These are phyloP conservation scores for Trichophyton mentagrophytes DNA, from an alignment of 2,329 filamentous ascomycete species.

Conservation along the genomic window DNA sequence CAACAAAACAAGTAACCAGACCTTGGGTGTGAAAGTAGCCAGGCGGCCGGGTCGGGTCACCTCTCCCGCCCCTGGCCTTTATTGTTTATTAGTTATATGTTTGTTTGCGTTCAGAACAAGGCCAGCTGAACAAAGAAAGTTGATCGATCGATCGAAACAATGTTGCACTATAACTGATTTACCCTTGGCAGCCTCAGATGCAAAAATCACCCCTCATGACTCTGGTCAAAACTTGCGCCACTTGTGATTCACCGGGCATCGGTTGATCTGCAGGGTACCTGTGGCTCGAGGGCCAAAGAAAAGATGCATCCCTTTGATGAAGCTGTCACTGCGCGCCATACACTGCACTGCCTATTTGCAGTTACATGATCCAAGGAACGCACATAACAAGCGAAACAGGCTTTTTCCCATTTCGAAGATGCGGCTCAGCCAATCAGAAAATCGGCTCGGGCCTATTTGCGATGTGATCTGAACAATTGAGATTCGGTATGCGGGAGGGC, in stretches of 20 bases:
- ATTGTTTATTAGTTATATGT: background rate
- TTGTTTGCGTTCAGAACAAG: background rate
- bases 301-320: background rate
- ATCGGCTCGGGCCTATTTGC: background rate
- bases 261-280: background rate
- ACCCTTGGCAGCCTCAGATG: background rate
- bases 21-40: too few relatives aligned
- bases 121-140: background rate
- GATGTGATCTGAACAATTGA: background rate
- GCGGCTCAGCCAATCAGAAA: background rate
- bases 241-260: background rate
- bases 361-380: background rate
- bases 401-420: background rate
- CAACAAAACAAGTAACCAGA: too few relatives aligned
- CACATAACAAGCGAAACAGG: background rate
- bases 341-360: background rate
- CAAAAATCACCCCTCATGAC: background rate
- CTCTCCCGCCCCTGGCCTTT: background rate
- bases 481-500: background rate
- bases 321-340: background rate
- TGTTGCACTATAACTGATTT: background rate
- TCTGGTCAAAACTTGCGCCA: background rate
- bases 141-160: background rate
- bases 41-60: too few relatives aligned
- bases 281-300: background rate